A percentile compares a stretch with the other conserved stretches of the same genome.
Evolutionary conservation across 257 asterid species (phyloP).

Genomic region (Lycium barbarum): DNA sequence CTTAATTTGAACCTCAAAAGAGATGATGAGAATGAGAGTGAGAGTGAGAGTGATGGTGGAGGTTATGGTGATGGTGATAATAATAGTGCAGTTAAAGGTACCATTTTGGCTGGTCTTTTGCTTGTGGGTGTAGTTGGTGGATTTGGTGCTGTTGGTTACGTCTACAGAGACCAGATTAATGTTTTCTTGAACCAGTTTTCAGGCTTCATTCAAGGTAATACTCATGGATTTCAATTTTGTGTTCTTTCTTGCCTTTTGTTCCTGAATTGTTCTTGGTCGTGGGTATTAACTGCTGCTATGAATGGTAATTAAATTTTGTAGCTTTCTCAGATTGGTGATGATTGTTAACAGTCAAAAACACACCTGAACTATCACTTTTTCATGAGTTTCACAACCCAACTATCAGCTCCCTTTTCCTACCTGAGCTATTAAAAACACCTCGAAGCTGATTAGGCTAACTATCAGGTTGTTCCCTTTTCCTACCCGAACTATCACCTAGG

Average conservation of each 20-base stretch:
- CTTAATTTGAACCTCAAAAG: conserved; percentile 61
- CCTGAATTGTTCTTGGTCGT: not conserved
- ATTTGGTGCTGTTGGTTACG: conserved; percentile 76
- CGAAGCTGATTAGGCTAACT: no score
- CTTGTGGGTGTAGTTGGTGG: conserved; percentile 76
- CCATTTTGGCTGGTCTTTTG: conserved; percentile 59
- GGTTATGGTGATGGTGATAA: conserved; percentile 49
- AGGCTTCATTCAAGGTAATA: conserved; percentile 62
- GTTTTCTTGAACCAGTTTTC: conserved; percentile 79
- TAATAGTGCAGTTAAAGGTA: conserved; percentile 73
- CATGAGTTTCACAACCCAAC: no score
- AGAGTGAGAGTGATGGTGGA: conserved; percentile 35
- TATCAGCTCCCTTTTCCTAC: no score
- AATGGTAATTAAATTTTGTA: not conserved
- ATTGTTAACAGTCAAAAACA: not conserved
- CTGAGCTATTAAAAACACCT: no score
- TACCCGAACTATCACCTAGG: no score
- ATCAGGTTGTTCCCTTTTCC: no score
- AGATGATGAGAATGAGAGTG: conserved; percentile 44
- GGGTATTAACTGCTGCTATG: not conserved
- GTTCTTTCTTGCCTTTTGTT: conserved; percentile 75
- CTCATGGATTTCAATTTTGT: conserved; percentile 34
- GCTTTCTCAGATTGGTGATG: not conserved
- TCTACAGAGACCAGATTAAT: conserved; percentile 86
- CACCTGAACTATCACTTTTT: no score